Evolutionary conservation across 192 early-diverging fungal genomes (phyloP).

Genomic region (Rhizophagus clarus): DNA sequence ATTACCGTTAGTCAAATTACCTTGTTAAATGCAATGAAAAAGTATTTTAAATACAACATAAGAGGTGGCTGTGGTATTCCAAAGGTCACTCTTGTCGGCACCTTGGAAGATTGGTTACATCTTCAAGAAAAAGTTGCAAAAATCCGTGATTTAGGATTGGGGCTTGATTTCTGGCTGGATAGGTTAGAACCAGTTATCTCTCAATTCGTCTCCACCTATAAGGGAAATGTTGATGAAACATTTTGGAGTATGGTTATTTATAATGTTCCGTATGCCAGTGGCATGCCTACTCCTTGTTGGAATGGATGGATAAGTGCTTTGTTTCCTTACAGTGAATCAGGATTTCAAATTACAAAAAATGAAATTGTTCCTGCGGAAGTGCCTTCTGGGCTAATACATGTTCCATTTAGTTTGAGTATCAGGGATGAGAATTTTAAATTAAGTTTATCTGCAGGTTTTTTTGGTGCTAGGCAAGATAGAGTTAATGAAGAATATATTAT

Average conservation of each 20-base stretch:
- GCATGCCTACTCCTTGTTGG: not conserved
- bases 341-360: too few relatives aligned
- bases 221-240: slow-evolving; percentile 11
- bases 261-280: not conserved
- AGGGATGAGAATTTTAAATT: not conserved
- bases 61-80: slow-evolving; percentile 18
- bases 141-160: slow-evolving; percentile 8
- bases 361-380: not conserved
- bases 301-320: slow-evolving; percentile 12
- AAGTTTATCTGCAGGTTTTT: slow-evolving; percentile 22
- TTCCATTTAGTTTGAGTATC: not conserved
- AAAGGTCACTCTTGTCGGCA: not conserved
- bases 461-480: slow-evolving; percentile 19
- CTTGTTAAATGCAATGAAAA: slow-evolving; percentile 17
- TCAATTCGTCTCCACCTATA: slow-evolving; percentile 21
- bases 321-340: not conserved
- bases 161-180: not conserved
- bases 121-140: slow-evolving; percentile 11
- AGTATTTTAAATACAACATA: not conserved
- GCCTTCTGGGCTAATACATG: slow-evolving; percentile 9
- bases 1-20: slow-evolving; percentile 8
- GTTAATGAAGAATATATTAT: slow-evolving; percentile 12
- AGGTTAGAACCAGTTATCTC: slow-evolving; percentile 20
- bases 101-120: slow-evolving; percentile 2
- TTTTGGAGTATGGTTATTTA: slow-evolving; percentile 21